phyloP scores from a whole-genome alignment of 495 filamentous ascomycete species.

The Amniculicola lignicola region DNA sequence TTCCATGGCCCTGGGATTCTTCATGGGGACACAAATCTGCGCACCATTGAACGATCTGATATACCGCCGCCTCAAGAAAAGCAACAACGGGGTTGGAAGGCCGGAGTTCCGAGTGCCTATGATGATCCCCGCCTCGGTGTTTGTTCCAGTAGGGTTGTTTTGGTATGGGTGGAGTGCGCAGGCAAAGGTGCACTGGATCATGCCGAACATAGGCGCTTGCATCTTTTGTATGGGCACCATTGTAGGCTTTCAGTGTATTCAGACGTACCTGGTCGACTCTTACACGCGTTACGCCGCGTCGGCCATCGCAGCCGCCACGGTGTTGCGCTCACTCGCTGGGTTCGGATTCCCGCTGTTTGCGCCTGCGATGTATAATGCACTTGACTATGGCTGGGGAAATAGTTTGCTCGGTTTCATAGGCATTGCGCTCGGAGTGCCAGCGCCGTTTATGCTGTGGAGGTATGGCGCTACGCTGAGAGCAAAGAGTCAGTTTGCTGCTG shows the following conservation, averaged over 20 bases:
- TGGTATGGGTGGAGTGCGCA: conserved; percentile 72
- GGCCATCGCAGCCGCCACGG: conserved; percentile 63
- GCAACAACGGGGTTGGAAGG: conserved; percentile 53
- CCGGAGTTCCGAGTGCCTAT: conserved; percentile 71
- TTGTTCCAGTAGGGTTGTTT: conserved; percentile 64
- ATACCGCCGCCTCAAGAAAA: conserved; percentile 59
- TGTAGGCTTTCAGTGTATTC: conserved; percentile 65
- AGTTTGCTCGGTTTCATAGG: conserved; percentile 56
- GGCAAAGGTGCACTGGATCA: conserved; percentile 63
- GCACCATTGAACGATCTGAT: conserved; percentile 63
- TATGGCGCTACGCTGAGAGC: conserved; percentile 50
- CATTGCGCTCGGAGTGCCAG: conserved; percentile 55
- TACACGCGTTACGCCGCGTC: conserved; percentile 73
- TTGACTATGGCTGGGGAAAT: conserved; percentile 65
- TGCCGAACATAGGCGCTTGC: conserved; percentile 64
- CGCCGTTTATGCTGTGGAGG: conserved; percentile 61
- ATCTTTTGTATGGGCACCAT: conserved; percentile 60
- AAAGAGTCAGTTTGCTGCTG: conserved; percentile 64
- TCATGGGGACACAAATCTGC: conserved; percentile 60
- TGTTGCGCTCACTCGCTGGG: conserved; percentile 65
- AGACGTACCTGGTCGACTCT: conserved; percentile 74
- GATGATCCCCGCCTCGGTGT: conserved; percentile 54
- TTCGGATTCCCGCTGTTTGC: conserved; percentile 79
- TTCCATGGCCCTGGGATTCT: conserved; percentile 67
- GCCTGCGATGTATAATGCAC: conserved; percentile 40